Evolutionary conservation across 1,139 yeast species (phyloP), one percentile per base, ranked within the genome.

Genomic region (Diutina siamensis): DNA sequence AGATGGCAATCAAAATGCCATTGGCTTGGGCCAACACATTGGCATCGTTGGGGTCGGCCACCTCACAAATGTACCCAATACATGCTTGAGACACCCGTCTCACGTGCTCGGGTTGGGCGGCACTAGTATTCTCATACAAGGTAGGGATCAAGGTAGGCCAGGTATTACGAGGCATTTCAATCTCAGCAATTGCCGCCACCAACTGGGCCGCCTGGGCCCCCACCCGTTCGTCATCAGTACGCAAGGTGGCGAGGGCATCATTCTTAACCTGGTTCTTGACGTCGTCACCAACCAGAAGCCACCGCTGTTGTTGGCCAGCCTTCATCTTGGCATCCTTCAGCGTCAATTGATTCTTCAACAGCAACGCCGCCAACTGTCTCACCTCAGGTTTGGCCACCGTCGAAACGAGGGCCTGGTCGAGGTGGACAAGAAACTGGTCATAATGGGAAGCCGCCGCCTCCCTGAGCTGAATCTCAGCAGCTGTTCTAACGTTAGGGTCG

Each of bases 1-100:
- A 94, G 57, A 92, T 88, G 31, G 98, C 95, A 51, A 94, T 89
- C 55, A 92, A 72, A 47, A 92, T 87, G 47, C 95, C 95, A 61
- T 87, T 87, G 13, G 96, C 83, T 62, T 89, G 95, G 9, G 86
- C 72, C 19, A 83, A 79, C 50, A 89, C 80, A 44, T 82, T 83
- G 21, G 83, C 80, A 62, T 87, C 85, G 50, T 74, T 74, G 19
- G 96, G 94, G 59, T 89, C 96, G 10, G 95, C 92, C 48, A 84
- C 76, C 65, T 92, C 98, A 66, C 98, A 92, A 52, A 92, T 89
- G 62, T 88, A 92, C 45, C 98, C 98, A 57, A 92, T 84, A 2
- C 97, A 78, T 57, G 87, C 73, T 54, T 89, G 72, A 5, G 96
- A 84, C 1, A 96, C 85, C 57, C 89, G 78, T 66, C 92, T 92